These are phyloP conservation scores for Giardia duodenalis DNA, from an alignment of 208 protist species.

Conservation along the genomic window DNA sequence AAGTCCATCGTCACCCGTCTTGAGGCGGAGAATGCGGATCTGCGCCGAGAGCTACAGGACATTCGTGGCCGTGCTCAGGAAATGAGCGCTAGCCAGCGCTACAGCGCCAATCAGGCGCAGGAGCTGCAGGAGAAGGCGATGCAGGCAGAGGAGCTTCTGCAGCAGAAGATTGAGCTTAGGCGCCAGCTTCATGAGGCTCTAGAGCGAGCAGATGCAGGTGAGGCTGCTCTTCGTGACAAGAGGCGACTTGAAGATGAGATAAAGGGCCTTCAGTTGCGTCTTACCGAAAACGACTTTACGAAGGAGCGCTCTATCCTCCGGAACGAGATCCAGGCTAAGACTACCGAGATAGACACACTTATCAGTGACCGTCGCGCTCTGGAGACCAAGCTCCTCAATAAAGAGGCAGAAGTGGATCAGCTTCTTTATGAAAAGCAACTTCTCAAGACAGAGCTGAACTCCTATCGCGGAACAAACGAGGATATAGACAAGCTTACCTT, in stretches of 20 bases:
- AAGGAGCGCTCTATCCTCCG: neutral
- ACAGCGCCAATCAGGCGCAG: neutral
- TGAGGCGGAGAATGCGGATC: neutral
- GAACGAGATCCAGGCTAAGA: constrained; percentile 2
- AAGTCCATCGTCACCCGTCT: neutral
- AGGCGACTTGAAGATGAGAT: neutral
- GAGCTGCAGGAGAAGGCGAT: neutral
- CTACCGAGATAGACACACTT: neutral
- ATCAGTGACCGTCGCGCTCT: neutral
- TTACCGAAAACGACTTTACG: neutral
- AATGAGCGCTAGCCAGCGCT: neutral
- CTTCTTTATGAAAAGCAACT: neutral
- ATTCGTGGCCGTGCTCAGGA: neutral
- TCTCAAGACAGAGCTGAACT: neutral
- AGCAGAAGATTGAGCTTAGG: neutral
- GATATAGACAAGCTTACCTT: neutral
- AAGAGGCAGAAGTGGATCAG: neutral
- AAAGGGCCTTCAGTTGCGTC: neutral
- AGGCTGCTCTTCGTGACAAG: neutral
- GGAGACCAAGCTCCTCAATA: neutral
- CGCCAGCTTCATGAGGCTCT: constrained; percentile 5
- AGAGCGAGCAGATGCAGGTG: neutral
- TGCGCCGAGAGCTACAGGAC: neutral
- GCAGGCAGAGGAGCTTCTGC: neutral
- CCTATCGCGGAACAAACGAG: neutral